Percentiles rank a stretch among this genome's conserved stretches.
Evolutionary conservation across 345 rosid genomes (phyloP).

Genomic region (Populus tremula): DNA sequence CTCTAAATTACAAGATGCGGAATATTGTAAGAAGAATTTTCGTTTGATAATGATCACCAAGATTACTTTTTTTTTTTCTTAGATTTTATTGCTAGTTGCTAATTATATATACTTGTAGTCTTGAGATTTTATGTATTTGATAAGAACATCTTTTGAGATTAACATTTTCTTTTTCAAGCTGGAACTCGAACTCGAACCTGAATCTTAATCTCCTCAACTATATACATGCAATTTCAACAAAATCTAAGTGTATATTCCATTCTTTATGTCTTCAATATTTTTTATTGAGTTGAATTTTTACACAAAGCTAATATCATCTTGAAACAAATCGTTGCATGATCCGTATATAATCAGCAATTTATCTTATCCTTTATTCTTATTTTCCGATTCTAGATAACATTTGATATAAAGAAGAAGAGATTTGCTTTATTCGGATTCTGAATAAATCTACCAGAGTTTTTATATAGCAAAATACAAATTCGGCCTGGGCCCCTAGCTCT

Average conservation of each 20-base stretch:
- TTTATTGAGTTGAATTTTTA: not conserved
- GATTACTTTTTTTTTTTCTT: too few relatives aligned
- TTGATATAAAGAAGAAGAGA: not conserved
- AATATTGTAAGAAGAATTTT: too few relatives aligned
- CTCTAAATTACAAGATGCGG: too few relatives aligned
- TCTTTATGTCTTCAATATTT: not conserved
- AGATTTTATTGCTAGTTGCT: too few relatives aligned
- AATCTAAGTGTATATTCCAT: not conserved
- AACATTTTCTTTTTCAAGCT: not conserved
- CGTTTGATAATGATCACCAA: too few relatives aligned
- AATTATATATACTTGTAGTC: too few relatives aligned
- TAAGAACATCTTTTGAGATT: not conserved
- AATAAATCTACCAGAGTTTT: not conserved
- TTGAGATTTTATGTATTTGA: too few relatives aligned
- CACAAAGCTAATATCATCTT: not conserved
- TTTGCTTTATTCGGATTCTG: conserved; percentile 10
- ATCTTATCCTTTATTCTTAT: not conserved
- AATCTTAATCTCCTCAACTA: not conserved
- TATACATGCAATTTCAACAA: not conserved
- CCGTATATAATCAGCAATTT: not conserved
- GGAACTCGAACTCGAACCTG: not conserved
- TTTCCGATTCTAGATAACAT: not conserved
- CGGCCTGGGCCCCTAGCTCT: too few relatives aligned
- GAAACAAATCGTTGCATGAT: not conserved
- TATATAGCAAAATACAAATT: too few relatives aligned